Evolutionary conservation across 1,284 basidiomycete species (phyloP).

Genomic region (Thelephora terrestris): DNA sequence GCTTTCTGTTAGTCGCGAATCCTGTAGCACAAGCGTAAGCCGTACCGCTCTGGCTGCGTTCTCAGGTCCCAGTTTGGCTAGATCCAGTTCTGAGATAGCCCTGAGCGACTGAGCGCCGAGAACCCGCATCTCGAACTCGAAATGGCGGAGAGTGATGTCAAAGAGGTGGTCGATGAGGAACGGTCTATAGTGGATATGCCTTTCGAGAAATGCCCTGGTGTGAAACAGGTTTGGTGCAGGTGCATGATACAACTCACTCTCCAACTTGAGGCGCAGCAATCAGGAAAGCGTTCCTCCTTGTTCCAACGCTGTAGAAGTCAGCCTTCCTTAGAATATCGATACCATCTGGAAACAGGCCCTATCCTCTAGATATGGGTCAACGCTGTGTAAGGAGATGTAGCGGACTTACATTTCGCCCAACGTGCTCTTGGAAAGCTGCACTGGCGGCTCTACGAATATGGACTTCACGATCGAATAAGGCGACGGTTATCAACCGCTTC

Average conservation of each 20-base stretch:
- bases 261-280: constrained; percentile 81
- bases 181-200: constrained; percentile 61
- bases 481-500: constrained; percentile 62
- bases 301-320: constrained; percentile 91
- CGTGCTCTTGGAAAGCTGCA: constrained; percentile 96
- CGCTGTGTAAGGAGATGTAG: constrained; percentile 5
- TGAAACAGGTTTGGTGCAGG: constrained; percentile 5
- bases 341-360: constrained; percentile 87
- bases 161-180: constrained; percentile 71
- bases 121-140: constrained; percentile 78
- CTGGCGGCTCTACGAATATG: constrained; percentile 95
- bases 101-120: constrained; percentile 75
- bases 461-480: constrained; percentile 89
- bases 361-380: constrained; percentile 10
- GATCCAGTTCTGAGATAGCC: constrained; percentile 54
- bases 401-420: constrained; percentile 76
- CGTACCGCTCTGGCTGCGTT: constrained; percentile 43
- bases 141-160: constrained; percentile 73
- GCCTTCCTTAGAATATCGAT: constrained; percentile 88
- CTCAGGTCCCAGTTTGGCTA: constrained; percentile 40
- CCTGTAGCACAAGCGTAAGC: constrained; percentile 8
- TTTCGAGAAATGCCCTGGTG: constrained; percentile 16
- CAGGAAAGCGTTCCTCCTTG: constrained; percentile 78
- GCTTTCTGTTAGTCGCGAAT: constrained; percentile 5
- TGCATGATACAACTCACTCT: constrained; percentile 38